These are phyloP conservation scores for Cercophora sp. DNA, from an alignment of 495 filamentous ascomycete genomes.

Conservation along the genomic window DNA sequence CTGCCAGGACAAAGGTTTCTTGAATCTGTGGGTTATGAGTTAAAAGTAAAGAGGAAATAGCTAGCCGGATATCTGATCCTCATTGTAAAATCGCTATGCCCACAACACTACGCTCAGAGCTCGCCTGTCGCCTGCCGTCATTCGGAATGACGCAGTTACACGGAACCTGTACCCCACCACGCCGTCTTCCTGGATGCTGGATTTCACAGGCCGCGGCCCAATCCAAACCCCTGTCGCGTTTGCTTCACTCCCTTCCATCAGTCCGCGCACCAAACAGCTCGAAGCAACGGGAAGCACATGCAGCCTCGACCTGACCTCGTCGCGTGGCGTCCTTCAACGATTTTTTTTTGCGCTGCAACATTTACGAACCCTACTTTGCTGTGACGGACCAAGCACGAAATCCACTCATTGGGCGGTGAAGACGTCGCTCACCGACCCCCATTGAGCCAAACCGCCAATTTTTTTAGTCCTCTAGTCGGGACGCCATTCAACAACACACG, in stretches of 20 bases:
- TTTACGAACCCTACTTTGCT: too few relatives aligned
- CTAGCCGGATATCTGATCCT: too few relatives aligned
- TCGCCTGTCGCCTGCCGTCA: too few relatives aligned
- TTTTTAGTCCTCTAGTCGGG: background rate
- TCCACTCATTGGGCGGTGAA: too few relatives aligned
- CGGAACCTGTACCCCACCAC: background rate
- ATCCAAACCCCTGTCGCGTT: constrained; percentile 12
- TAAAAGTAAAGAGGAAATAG: too few relatives aligned
- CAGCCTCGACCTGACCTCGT: constrained; percentile 9
- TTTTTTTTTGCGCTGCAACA: background rate
- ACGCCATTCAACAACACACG: background rate
- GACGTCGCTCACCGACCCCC: too few relatives aligned
- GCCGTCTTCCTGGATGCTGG: background rate
- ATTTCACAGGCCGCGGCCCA: constrained; percentile 1
- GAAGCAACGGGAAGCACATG: constrained; percentile 9
- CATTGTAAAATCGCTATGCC: too few relatives aligned
- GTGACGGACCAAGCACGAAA: too few relatives aligned
- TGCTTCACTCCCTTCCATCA: background rate
- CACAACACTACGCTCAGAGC: too few relatives aligned
- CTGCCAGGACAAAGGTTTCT: too few relatives aligned
- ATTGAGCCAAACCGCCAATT: too few relatives aligned
- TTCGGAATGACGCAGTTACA: constrained; percentile 11
- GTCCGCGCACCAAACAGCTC: background rate
- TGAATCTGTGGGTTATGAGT: too few relatives aligned
- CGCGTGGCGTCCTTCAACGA: constrained; percentile 11